Evolutionary conservation across 768 basidiomycete genomes (phyloP).

Genomic region (Termitomyces sp.): DNA sequence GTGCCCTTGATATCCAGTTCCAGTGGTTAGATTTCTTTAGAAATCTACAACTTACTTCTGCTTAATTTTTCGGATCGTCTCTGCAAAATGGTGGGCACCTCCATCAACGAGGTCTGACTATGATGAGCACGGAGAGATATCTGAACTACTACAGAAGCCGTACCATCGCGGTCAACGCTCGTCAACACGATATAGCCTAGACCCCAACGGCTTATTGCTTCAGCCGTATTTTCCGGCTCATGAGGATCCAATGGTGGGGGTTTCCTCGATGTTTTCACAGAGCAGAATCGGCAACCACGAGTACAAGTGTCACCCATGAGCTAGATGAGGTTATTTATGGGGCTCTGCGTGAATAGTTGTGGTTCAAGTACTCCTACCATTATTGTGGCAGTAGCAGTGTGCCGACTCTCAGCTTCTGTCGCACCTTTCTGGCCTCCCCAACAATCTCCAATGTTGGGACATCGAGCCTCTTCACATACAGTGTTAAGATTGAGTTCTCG

Average conservation of each 20-base stretch:
- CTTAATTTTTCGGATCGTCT: slow-evolving; percentile 93
- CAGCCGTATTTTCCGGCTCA: slow-evolving; percentile 97
- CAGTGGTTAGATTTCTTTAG: background rate
- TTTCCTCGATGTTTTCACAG: slow-evolving; percentile 86
- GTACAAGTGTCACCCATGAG: slow-evolving; percentile 99
- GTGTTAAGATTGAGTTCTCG: slow-evolving; percentile 90
- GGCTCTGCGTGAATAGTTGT: background rate
- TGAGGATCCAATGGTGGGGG: slow-evolving; percentile 93
- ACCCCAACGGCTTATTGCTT: slow-evolving; percentile 97
- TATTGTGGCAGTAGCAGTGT: slow-evolving; percentile 93
- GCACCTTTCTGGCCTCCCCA: slow-evolving; percentile 83
- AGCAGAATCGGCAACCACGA: slow-evolving; percentile 95
- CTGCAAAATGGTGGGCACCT: slow-evolving; percentile 91
- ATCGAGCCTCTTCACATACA: slow-evolving; percentile 97
- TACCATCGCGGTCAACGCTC: slow-evolving; percentile 95
- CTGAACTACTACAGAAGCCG: slow-evolving; percentile 17
- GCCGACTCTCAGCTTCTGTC: slow-evolving; percentile 67
- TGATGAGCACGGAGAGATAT: background rate
- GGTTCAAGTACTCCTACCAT: slow-evolving; percentile 57
- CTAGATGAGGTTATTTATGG: slow-evolving; percentile 35
- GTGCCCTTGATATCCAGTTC: slow-evolving; percentile 53
- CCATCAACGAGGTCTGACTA: slow-evolving; percentile 84
- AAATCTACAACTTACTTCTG: slow-evolving; percentile 59
- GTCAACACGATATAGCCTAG: slow-evolving; percentile 97
- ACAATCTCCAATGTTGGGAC: slow-evolving; percentile 99